Base-by-base conservation (phyloP, 2,329 filamentous ascomycete species). In the Sclerotiophoma versabilis region DNA sequence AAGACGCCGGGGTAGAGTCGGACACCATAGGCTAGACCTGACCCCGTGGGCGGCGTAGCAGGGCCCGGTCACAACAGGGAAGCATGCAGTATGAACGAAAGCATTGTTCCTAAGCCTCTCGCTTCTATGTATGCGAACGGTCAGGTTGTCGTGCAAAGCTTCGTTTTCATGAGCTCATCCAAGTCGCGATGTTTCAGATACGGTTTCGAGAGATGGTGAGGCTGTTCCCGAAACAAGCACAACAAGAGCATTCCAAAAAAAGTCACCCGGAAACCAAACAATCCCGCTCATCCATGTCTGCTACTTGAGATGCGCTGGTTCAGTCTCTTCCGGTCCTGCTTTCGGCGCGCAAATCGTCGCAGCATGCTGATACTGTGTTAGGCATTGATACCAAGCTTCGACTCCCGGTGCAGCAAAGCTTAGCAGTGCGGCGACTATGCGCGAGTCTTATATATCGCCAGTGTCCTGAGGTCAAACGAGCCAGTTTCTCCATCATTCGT, bases 141-240 rank as follows among this genome's bases (percentile, higher is more conserved):
- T 39, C 10, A 17, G 27, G n/a, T 30, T 29, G 34, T 33, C 17
- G 37, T 27, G 27, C 30, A 15, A 5, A 22, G 17, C 14, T 27
- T 11, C 10, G 7, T 43, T 42, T 19, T 26, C 41, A 45, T 32
- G 29, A n/a, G 34, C 23, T 17, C 29, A 29, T 41, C 29, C 58
- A 62, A 61, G 61, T 55, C 50, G 48, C 33, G 42, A 59, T 66
- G 67, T 71, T 71, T 71, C 68, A 68, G 57, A 49, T 30, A 36
- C 42, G 49, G 60, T 66, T 60, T 64, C 60, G 62, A 61, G 58
- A 63, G 49, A 60, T 64, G 51, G 59, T 60, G 55, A 67, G 52
- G 63, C 53, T 64, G 51, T 20, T 54, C 46, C 49, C 58, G 62
- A 68, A 70, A 68, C 65, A 60, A 26, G 27, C 47, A 54, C 42